Conservation (phyloP, 1,139 yeast species). For the Lizanozyma gosingica region DNA sequence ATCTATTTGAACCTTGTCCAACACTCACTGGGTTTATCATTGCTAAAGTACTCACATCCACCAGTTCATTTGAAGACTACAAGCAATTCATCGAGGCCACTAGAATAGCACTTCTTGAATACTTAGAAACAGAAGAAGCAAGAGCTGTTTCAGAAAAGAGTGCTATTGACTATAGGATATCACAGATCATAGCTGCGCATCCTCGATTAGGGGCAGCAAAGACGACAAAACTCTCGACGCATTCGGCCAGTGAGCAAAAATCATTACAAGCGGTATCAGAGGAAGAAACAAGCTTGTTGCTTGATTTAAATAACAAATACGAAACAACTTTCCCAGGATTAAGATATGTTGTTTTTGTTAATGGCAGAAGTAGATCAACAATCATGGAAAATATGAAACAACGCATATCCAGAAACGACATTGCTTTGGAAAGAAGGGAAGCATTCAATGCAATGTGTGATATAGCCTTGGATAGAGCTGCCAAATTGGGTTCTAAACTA, state of each 20-base stretch:
- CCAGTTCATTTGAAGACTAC: conserved; percentile 22
- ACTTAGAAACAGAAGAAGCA: conserved; percentile 18
- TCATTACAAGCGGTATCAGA: conserved; percentile 39
- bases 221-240: conserved; percentile 42
- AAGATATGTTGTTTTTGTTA: conserved; percentile 84
- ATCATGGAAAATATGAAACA: conserved; percentile 59
- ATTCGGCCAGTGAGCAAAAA: conserved; percentile 65
- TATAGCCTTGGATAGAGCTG: conserved; percentile 71
- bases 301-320: conserved; percentile 48
- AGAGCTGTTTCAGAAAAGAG: conserved; percentile 10
- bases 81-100: conserved; percentile 42
- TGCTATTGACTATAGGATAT: conserved; percentile 22
- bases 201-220: conserved; percentile 75
- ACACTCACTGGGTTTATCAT: conserved; percentile 38
- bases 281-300: conserved; percentile 41
- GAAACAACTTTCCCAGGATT: conserved; percentile 73
- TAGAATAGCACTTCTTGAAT: conserved; percentile 27
- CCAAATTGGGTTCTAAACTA: conserved; percentile 32
- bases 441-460: conserved; percentile 86
- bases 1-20: conserved; percentile 61
- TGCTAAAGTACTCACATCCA: conserved; percentile 18
- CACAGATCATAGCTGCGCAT: conserved; percentile 69
- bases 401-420: conserved; percentile 50
- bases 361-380: conserved; percentile 61
- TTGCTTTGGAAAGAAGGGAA: conserved; percentile 45